Percentiles rank a stretch among this genome's conserved stretches.
Evolutionary conservation across 139 green algal genomes (phyloP).

Genomic region (Ostreobium quekettii): DNA sequence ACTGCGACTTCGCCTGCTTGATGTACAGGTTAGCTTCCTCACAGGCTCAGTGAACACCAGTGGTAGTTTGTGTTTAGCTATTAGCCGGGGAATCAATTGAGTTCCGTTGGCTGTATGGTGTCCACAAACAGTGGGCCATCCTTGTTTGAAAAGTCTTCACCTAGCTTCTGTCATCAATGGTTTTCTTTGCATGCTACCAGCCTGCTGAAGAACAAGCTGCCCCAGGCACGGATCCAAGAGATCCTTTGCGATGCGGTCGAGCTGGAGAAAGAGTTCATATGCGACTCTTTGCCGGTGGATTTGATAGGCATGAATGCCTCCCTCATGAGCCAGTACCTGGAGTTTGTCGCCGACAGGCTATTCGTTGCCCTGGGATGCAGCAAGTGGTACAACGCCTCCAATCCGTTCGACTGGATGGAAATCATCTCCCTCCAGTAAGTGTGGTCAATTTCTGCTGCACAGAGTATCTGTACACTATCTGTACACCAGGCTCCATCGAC

Average conservation of each 20-base stretch:
- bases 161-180: neutral
- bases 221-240: constrained; percentile 40
- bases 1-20: constrained; percentile 96
- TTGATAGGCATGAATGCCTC: constrained; percentile 82
- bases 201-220: constrained; percentile 73
- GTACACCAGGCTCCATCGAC: too few relatives aligned
- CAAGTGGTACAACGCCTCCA: constrained; percentile 72
- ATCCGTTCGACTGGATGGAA: constrained; percentile 98
- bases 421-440: constrained; percentile 73
- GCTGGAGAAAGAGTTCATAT: constrained; percentile 95
- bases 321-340: constrained; percentile 87
- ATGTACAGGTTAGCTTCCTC: constrained; percentile 64
- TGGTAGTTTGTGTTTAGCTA: neutral
- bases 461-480: neutral
- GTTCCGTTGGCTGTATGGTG: neutral
- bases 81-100: neutral
- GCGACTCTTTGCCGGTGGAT: constrained; percentile 68
- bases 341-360: constrained; percentile 95
- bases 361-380: constrained; percentile 73
- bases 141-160: neutral
- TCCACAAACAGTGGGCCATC: neutral
- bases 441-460: neutral
- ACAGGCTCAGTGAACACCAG: neutral
- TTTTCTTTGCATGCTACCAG: constrained; percentile 30
- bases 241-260: constrained; percentile 86